These are phyloP conservation scores for Hanseniaspora taiwanica DNA, from an alignment of 805 yeast species.

Conservation along the genomic window DNA sequence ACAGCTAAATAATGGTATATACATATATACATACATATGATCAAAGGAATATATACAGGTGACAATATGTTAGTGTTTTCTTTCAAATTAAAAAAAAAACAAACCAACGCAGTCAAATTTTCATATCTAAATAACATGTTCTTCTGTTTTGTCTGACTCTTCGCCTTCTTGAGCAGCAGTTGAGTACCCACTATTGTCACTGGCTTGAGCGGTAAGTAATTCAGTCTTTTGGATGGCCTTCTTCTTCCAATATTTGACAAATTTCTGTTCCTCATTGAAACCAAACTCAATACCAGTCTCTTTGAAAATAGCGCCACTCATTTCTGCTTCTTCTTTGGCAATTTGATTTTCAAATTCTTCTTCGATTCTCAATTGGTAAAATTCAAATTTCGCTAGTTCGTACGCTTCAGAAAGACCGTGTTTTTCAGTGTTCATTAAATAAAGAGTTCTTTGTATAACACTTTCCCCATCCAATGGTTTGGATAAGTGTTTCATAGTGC, in stretches of 20 bases:
- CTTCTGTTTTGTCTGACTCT: constrained; percentile 3
- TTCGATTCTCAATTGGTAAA: constrained; percentile 72
- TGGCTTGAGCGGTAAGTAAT: constrained; percentile 34
- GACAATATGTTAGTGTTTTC: too few species aligned
- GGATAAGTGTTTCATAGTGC: constrained; percentile 53
- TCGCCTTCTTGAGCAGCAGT: constrained; percentile 3
- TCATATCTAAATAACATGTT: constrained; percentile 1
- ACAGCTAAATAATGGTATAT: too few species aligned
- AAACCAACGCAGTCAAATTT: neutral
- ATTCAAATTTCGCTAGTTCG: constrained; percentile 77
- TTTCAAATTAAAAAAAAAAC: neutral
- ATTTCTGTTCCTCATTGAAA: constrained; percentile 54
- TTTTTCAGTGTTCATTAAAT: constrained; percentile 30
- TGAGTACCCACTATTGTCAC: constrained; percentile 10
- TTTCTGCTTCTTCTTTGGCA: constrained; percentile 66
- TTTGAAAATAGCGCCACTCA: constrained; percentile 72
- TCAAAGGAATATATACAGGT: neutral
- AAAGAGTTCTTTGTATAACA: constrained; percentile 64
- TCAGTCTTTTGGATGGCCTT: constrained; percentile 57
- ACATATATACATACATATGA: neutral
- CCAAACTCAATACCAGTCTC: constrained; percentile 54
- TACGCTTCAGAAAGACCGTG: constrained; percentile 48
- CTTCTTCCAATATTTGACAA: constrained; percentile 59
- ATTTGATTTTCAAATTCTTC: constrained; percentile 64
- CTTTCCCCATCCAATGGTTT: constrained; percentile 82